A percentile compares a stretch with the other conserved stretches of the same genome.
Evolutionary conservation across 306 rosid genomes (phyloP).

Genomic region (Fragaria ananassa): DNA sequence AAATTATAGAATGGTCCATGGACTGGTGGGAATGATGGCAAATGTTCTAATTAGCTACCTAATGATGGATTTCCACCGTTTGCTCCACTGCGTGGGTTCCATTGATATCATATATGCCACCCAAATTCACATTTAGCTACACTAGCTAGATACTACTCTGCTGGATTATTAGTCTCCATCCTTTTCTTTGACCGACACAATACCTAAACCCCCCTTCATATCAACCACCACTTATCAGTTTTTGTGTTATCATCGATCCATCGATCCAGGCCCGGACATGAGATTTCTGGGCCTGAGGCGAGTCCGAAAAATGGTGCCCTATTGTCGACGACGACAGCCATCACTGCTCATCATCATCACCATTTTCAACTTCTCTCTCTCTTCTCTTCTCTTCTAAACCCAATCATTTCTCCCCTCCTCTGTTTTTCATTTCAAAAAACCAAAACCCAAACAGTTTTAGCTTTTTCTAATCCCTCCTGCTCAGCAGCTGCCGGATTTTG

Average conservation of each 20-base stretch:
- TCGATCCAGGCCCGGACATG: no score
- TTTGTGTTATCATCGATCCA: background rate
- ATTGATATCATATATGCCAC: slow-evolving; percentile 34
- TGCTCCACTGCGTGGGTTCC: slow-evolving; percentile 81
- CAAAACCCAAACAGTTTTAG: no score
- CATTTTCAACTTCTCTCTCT: no score
- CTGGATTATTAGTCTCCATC: background rate
- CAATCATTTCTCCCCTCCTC: no score
- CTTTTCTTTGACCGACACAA: slow-evolving; percentile 61
- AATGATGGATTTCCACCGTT: slow-evolving; percentile 90
- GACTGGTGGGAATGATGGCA: slow-evolving; percentile 90
- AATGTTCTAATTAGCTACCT: slow-evolving; percentile 34
- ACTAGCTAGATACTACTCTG: background rate
- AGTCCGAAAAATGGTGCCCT: no score
- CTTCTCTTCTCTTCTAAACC: no score
- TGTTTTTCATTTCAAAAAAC: no score
- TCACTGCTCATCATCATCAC: no score
- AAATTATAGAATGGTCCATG: slow-evolving; percentile 43
- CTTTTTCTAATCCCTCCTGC: no score
- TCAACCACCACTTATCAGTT: background rate
- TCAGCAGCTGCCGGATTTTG: no score
- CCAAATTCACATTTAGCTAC: slow-evolving; percentile 33
- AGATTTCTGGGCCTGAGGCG: no score
- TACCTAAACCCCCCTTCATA: background rate
- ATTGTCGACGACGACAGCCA: no score